phyloP scores from a whole-genome alignment of 2,329 filamentous ascomycete genomes.

The Penicillium sp. region DNA sequence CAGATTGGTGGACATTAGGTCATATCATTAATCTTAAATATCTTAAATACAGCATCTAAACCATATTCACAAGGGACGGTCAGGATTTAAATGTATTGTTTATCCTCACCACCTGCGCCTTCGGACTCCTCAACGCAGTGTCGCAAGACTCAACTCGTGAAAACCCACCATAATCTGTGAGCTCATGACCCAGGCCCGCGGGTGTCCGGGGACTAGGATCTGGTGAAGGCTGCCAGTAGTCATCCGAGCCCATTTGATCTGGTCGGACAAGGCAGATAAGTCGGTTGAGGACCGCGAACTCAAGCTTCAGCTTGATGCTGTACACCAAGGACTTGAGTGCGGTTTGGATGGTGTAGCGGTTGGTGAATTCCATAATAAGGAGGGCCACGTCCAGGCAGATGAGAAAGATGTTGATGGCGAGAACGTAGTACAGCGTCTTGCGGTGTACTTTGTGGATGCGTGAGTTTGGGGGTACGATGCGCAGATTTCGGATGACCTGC shows the following conservation, averaged over 20 bases:
- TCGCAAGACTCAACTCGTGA: constrained; percentile 3
- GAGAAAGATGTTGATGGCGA: constrained; percentile 47
- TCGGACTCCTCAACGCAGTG: not conserved
- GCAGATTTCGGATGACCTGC: constrained; percentile 31
- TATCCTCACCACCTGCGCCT: not conserved
- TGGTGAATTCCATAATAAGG: constrained; percentile 38
- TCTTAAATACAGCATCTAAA: not conserved
- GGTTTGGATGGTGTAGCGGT: constrained; percentile 40
- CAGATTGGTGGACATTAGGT: not conserved
- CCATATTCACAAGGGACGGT: not conserved
- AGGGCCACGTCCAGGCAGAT: constrained; percentile 44
- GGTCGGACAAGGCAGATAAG: constrained; percentile 32
- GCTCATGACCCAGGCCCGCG: not conserved
- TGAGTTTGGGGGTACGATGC: constrained; percentile 49
- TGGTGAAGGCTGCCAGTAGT: constrained; percentile 1
- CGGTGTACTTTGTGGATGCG: constrained; percentile 26
- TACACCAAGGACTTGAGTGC: constrained; percentile 43
- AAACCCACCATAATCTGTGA: constrained; percentile 3
- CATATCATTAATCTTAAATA: constrained; percentile 1
- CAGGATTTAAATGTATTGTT: not conserved
- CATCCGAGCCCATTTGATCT: not conserved
- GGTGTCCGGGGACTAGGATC: not conserved
- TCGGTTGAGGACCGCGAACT: constrained; percentile 43
- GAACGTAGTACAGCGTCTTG: constrained; percentile 44
- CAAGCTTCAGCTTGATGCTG: constrained; percentile 47